Evolutionary conservation across 495 filamentous ascomycete species (phyloP), one percentile per base, ranked within the genome.

Genomic region (Lindgomyces ingoldianus): DNA sequence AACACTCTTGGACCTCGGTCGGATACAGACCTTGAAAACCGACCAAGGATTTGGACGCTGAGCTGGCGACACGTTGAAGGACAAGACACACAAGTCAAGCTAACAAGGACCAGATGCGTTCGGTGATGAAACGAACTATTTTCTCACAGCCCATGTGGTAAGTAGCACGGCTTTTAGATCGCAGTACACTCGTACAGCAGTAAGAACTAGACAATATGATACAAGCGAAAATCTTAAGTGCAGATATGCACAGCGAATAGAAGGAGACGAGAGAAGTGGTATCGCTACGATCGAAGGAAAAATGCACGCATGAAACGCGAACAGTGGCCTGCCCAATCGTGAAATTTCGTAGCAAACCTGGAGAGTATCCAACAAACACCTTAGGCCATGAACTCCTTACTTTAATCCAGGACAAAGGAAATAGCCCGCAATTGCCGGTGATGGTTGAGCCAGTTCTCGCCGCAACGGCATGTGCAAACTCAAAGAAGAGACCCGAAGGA

Each of bases 401-500:
- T 39, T 39, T 14, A 39, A 39, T 6, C 33, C 33, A 14, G 14
- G 14, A 14, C 6, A 6, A 39, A 39, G 14, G 33, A 14, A 39
- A 39, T 39, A 39, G 14, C 33, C 33, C 6, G 33, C 14, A 6
- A 6, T 39, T 39, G 33, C 33, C 33, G 33, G 33, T 39, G 33
- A 14, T 39, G 6, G 33, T 39, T 39, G 33, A 39, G 33, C 33
- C 6, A 39, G 33, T 39, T 39, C 33, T 14, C 6, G 33, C 33
- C 33, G 6, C 33, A 39, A 39, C 6, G 6, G 33, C 6, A 39
- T 6, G 33, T 39, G 33, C 33, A 39, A 39, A n/a, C n/a, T 39
- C 14, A 6, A 39, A 14, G 33, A 39, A 39, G 84, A 6, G 33
- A 6, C 6, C 6, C 33, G 14, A 39, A 6, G 33, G 33, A 14